These are phyloP conservation scores for Dunaliella sp. DNA, from an alignment of 139 green algal species.

Conservation along the genomic window DNA sequence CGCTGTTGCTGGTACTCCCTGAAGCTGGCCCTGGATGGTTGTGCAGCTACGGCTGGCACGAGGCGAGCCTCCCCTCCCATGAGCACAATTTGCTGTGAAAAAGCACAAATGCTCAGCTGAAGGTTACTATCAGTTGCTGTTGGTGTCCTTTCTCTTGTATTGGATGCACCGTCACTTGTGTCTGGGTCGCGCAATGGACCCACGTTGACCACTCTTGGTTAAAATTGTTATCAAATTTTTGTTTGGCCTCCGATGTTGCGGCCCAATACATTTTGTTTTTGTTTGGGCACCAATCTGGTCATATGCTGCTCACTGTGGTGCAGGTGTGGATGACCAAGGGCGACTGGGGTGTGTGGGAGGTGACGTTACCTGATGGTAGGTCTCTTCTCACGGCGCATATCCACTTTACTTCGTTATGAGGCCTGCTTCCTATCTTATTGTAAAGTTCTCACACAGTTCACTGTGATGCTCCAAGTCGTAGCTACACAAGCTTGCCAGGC, in stretches of 20 bases:
- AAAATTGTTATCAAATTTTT: not conserved
- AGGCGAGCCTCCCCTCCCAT: too few species aligned
- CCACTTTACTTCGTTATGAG: too few species aligned
- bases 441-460: too few species aligned
- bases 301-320: conserved; percentile 56
- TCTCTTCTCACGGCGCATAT: conserved; percentile 3
- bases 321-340: conserved; percentile 67
- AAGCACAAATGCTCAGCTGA: too few species aligned
- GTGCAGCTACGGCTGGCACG: too few species aligned
- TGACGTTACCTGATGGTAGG: conserved; percentile 67
- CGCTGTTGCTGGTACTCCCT: too few species aligned
- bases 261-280: not conserved
- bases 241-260: not conserved
- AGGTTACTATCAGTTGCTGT: too few species aligned
- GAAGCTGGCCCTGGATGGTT: too few species aligned
- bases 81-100: too few species aligned
- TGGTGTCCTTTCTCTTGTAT: not conserved
- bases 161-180: not conserved
- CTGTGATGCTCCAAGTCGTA: too few species aligned
- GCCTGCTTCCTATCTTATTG: too few species aligned
- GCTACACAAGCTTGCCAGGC: too few species aligned
- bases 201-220: not conserved
- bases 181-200: not conserved
- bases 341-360: conserved; percentile 79
- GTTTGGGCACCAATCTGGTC: not conserved